phyloP scores from a whole-genome alignment of 164 flowering plant species.

The Tinospora cordifolia region DNA sequence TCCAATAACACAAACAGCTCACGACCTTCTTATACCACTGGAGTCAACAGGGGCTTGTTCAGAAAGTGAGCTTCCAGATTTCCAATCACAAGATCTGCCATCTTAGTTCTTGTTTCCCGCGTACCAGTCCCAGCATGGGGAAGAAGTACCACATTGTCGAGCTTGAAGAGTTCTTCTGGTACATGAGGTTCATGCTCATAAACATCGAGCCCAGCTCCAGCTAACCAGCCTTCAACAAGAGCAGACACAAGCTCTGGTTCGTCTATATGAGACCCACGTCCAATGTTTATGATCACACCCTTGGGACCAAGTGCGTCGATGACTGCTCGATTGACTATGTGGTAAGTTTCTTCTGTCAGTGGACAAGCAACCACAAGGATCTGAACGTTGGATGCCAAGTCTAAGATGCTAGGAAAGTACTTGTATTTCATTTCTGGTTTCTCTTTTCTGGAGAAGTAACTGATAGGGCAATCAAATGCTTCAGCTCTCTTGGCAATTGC shows the following conservation, averaged over 20 bases:
- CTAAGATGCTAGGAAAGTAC: constrained; percentile 45
- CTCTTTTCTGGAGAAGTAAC: constrained; percentile 56
- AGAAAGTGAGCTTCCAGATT: constrained; percentile 41
- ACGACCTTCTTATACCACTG: constrained; percentile 22
- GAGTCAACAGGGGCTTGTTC: constrained; percentile 41
- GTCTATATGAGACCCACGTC: constrained; percentile 52
- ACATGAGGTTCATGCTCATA: constrained; percentile 47
- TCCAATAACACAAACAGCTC: too few relatives aligned
- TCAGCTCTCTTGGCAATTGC: constrained; percentile 84
- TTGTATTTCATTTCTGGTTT: constrained; percentile 48
- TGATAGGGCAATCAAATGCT: constrained; percentile 64
- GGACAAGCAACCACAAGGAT: constrained; percentile 72
- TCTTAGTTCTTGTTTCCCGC: constrained; percentile 33
- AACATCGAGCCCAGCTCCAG: constrained; percentile 65
- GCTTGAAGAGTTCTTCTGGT: constrained; percentile 35
- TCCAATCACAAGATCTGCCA: constrained; percentile 43
- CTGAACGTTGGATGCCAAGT: constrained; percentile 54
- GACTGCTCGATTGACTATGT: constrained; percentile 64
- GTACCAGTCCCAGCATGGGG: constrained; percentile 48
- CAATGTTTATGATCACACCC: constrained; percentile 71
- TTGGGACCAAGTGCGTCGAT: constrained; percentile 69
- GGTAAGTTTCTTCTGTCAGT: constrained; percentile 60
- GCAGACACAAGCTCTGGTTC: constrained; percentile 57
- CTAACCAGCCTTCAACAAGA: constrained; percentile 49
- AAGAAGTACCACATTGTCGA: constrained; percentile 43